Evolutionary conservation across 75 land plant genomes (phyloP), one percentile per base, ranked within the genome.

Genomic region (Selaginella moellendorffii): DNA sequence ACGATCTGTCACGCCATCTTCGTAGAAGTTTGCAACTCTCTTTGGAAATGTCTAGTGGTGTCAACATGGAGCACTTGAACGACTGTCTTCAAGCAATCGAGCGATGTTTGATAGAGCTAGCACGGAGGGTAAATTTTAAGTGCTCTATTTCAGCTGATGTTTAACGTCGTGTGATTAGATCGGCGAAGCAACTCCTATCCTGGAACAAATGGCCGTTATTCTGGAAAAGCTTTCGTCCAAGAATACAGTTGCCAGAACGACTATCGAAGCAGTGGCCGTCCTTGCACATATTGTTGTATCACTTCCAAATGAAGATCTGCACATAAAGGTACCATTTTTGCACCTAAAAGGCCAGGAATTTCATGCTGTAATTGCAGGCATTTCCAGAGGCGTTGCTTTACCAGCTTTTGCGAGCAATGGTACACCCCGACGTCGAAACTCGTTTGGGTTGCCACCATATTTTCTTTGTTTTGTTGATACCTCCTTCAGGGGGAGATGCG

Each of bases 351-450:
- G 46, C 1, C 21, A 18, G 19, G 56, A 29, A 17, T 28, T 17
- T 9, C 18, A 25, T 52, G 31, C 53, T n/a, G n/a, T n/a, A n/a
- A n/a, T 36, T 36, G 14, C 71, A 93, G 98, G 80, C 74, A 71
- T 95, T 95, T 72, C 96, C 96, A 2, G 99, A 95, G 75, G 79
- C 84, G 26, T 69, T 95, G 24, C 84, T 89, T 76, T 79, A 84
- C 68, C 91, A 95, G 60, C 67, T 95, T 53, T 80, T 91, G 27
- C 80, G 76, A 25, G 85, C 91, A 53, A 95, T 95, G 99, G 81
- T 84, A 59, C 87, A 90, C 63, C 88, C 96, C 65, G 99, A 95
- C 61, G 63, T 75, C 65, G 88, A 89, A 70, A 95, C 88, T 31
- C 76, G 96, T 31, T 65, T 90, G 54, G 86, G 85, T 30, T 90